phyloP scores from a whole-genome alignment of 1,284 basidiomycete species.

The Mycosarcoma mackinlayi region DNA sequence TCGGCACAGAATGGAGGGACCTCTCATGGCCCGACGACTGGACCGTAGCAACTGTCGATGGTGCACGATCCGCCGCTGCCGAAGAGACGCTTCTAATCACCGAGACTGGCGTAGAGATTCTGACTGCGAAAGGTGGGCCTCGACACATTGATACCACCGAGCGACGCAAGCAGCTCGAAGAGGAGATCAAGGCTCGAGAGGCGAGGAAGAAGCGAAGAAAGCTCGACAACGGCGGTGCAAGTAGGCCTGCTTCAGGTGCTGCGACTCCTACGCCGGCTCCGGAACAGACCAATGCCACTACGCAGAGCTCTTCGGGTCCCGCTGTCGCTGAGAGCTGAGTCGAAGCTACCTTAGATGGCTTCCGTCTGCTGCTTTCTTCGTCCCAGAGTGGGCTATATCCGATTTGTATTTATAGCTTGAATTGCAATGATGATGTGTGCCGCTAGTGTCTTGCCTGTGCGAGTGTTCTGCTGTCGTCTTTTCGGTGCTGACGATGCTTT shows the following conservation, averaged over 20 bases:
- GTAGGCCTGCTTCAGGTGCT: constrained; percentile 26
- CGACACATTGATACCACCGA: constrained; percentile 61
- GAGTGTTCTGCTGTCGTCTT: no score
- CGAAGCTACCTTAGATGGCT: no score
- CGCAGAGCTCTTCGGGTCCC: constrained; percentile 20
- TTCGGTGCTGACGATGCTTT: no score
- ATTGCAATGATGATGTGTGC: neutral
- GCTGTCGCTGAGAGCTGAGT: constrained; percentile 9
- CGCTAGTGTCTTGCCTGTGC: no score
- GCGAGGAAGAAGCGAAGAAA: constrained; percentile 47
- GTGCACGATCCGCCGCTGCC: constrained; percentile 61
- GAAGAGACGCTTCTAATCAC: constrained; percentile 67
- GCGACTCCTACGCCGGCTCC: constrained; percentile 39
- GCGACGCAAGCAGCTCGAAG: constrained; percentile 41
- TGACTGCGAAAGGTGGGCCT: constrained; percentile 64
- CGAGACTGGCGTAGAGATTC: constrained; percentile 65
- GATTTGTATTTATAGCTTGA: constrained; percentile 17
- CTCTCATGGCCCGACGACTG: constrained; percentile 68
- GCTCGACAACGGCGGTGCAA: constrained; percentile 24
- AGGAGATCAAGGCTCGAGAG: constrained; percentile 38
- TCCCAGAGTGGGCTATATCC: neutral
- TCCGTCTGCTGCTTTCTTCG: neutral
- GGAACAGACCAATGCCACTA: constrained; percentile 36
- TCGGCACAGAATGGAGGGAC: constrained; percentile 57
- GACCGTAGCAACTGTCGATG: constrained; percentile 65